Evolutionary conservation across 2,329 filamentous ascomycete species (phyloP).

Genomic region (Alternaria ventricosa): DNA sequence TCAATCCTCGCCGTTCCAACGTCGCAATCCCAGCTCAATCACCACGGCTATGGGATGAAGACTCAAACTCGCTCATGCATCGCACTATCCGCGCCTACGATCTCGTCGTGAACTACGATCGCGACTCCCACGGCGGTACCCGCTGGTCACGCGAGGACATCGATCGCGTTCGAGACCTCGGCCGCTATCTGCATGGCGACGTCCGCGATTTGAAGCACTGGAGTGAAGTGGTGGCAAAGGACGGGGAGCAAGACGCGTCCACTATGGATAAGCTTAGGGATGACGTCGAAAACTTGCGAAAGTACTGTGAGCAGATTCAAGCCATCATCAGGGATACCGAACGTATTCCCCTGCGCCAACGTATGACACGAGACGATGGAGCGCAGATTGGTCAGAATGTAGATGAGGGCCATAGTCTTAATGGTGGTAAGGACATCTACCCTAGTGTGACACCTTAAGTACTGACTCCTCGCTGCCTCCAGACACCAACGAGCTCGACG

Average conservation of each 20-base stretch:
- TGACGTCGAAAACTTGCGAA: background rate
- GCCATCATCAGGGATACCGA: background rate
- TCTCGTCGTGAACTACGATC: slow-evolving; percentile 24
- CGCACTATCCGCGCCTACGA: slow-evolving; percentile 27
- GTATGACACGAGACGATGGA: background rate
- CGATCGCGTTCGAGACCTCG: slow-evolving; percentile 9
- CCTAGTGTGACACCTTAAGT: background rate
- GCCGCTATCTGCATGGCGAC: slow-evolving; percentile 16
- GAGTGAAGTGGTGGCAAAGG: background rate
- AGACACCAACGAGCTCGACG: background rate
- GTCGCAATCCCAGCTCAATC: background rate
- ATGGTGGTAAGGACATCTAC: background rate
- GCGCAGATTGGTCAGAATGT: background rate
- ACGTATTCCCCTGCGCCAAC: background rate
- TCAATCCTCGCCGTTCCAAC: background rate
- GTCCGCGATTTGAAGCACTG: slow-evolving; percentile 11
- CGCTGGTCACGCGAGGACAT: slow-evolving; percentile 25
- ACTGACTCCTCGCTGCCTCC: background rate
- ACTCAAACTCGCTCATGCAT: slow-evolving; percentile 15
- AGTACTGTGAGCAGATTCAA: background rate
- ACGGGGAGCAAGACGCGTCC: background rate
- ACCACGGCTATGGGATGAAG: slow-evolving; percentile 13
- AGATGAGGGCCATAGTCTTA: background rate
- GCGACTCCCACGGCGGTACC: slow-evolving; percentile 19
- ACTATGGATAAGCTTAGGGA: background rate